Evolutionary conservation across 139 green algal genomes (phyloP).

Genomic region (Astrephomene gubernaculifera): DNA sequence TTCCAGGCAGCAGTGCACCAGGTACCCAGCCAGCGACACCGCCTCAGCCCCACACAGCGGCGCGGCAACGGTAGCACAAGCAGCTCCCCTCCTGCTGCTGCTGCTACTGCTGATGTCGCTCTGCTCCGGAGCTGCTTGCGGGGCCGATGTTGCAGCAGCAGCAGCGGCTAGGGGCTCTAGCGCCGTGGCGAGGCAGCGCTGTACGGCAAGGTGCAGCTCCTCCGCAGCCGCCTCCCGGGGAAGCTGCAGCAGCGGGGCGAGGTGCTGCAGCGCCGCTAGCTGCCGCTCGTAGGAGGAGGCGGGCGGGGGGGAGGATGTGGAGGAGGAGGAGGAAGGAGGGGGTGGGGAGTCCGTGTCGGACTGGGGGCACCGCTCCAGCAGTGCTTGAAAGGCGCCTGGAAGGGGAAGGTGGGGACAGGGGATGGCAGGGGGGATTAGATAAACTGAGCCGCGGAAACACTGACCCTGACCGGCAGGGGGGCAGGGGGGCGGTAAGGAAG

Average conservation of each 20-base stretch:
- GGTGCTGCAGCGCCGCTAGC: slow-evolving; percentile 58
- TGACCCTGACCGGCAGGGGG: too few relatives aligned
- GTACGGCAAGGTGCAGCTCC: slow-evolving; percentile 48
- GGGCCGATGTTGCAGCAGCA: background rate
- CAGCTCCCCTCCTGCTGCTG: background rate
- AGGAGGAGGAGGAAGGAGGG: background rate
- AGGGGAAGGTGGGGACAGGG: background rate
- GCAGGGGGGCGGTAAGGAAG: too few relatives aligned
- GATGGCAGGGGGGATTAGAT: too few relatives aligned
- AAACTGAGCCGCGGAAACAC: too few relatives aligned
- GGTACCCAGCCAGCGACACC: slow-evolving; percentile 59
- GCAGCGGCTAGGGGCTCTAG: slow-evolving; percentile 10
- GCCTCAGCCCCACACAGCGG: slow-evolving; percentile 8
- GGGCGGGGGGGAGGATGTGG: background rate
- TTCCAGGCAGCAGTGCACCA: slow-evolving; percentile 60
- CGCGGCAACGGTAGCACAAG: background rate
- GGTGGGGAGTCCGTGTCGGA: background rate
- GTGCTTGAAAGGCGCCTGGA: slow-evolving; percentile 39
- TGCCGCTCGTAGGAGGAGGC: slow-evolving; percentile 19
- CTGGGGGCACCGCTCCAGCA: slow-evolving; percentile 33
- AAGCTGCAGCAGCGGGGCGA: slow-evolving; percentile 64
- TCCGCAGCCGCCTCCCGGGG: slow-evolving; percentile 32
- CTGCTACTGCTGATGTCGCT: background rate
- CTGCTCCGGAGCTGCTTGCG: background rate
- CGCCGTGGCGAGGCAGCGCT: slow-evolving; percentile 5